Base-by-base conservation (phyloP, 139 green algal genomes). In the Zygnema cylindricum region DNA sequence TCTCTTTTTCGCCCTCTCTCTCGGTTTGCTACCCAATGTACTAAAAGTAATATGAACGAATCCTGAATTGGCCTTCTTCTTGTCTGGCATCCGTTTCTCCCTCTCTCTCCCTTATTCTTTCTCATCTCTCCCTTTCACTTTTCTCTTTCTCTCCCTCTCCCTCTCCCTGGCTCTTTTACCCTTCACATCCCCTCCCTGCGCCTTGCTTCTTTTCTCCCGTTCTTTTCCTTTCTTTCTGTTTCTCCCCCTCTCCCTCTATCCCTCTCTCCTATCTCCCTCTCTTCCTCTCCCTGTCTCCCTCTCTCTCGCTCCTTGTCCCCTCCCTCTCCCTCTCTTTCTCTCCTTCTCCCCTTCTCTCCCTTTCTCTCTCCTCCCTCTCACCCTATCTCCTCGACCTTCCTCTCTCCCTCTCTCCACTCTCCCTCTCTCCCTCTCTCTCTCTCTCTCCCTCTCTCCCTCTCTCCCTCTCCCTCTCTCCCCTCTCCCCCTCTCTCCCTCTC, bases 241-340 rank as follows among this genome's bases (percentile, higher is more conserved):
- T n/a, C n/a, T n/a, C n/a, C n/a, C n/a, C n/a, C n/a, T 7, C 49
- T 63, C 49, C 16, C 49, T 63, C 3, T 79, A 79, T 16, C 21
- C 11, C 71, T 79, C 71, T 79, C 71, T 43, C 71, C 21, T 3
- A 7, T 16, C 21, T 43, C 71, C 21, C 71, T 11, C 71, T 43
- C 38, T 79, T 79, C 21, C 71, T 41, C 71, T 79, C 36, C 71
- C 21, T 79, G n/a, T n/a, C n/a, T n/a, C n/a, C n/a, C 71, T 79
- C 71, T 11, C 16, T 16, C 16, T 7, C 36, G 7, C 16, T 11
- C 71, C 16, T 16, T 41, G 11, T 16, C 71, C 21, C 71, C 38
- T 16, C 71, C 71, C 16, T 16, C 16, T 3, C 16, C 16, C 71
- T 16, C 21, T 16, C 16, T 16, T 41, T 79, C 71, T 16, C 7